Evolutionary conservation across 768 basidiomycete genomes (phyloP).

Genomic region (Lactifluus echinatus): DNA sequence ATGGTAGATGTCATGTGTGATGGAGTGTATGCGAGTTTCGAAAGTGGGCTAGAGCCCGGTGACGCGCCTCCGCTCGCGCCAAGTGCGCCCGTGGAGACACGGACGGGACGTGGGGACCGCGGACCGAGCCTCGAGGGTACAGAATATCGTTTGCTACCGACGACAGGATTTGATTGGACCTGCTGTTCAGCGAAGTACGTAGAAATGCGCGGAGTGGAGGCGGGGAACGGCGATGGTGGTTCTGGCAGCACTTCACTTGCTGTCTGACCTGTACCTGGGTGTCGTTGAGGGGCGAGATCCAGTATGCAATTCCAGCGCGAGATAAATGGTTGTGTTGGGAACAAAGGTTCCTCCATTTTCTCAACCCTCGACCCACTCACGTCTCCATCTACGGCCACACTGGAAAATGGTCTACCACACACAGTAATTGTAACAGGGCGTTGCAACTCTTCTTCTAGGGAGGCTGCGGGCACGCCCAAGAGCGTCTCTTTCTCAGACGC

Average conservation of each 20-base stretch:
- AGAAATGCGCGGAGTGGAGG: conserved; percentile 12
- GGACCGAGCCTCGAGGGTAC: conserved; percentile 28
- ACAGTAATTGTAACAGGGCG: conserved; percentile 50
- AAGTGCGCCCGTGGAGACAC: conserved; percentile 25
- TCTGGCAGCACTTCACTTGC: conserved; percentile 50
- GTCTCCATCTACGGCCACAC: background rate
- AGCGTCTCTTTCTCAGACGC: conserved; percentile 39
- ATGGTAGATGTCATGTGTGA: conserved; percentile 5
- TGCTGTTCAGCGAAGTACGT: conserved; percentile 22
- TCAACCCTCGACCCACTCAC: background rate
- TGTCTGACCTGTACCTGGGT: conserved; percentile 23
- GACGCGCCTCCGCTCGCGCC: conserved; percentile 18
- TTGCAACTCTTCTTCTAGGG: conserved; percentile 15
- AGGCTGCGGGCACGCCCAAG: conserved; percentile 21
- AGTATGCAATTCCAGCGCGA: conserved; percentile 89
- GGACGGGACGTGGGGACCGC: conserved; percentile 27
- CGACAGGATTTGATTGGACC: conserved; percentile 28
- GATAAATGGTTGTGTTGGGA: conserved; percentile 67
- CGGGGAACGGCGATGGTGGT: conserved; percentile 74
- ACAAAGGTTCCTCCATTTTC: conserved; percentile 25
- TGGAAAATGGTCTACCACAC: conserved; percentile 56
- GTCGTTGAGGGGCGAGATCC: conserved; percentile 46
- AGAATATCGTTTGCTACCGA: conserved; percentile 49
- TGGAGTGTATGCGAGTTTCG: conserved; percentile 13
- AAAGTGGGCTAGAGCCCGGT: conserved; percentile 9